Percentiles rank a stretch among this genome's conserved stretches.
phyloP scores from a whole-genome alignment of 2,329 filamentous ascomycete genomes.

The Lecanoromycetidae sp. region DNA sequence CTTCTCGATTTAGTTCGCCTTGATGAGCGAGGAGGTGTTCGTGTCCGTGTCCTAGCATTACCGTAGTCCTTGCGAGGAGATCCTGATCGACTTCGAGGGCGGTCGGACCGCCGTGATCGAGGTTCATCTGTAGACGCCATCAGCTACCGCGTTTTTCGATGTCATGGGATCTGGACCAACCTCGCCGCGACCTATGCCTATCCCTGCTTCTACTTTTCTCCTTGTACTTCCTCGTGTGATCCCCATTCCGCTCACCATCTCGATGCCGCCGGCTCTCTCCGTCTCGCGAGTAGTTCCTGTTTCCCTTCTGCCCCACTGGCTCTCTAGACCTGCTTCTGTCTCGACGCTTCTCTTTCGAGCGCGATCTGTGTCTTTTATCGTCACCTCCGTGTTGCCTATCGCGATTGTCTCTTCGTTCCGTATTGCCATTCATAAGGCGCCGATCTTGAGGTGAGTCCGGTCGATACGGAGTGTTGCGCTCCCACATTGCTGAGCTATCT shows the following conservation, averaged over 20 bases:
- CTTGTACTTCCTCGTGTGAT: conserved; percentile 30
- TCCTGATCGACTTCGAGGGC: conserved; percentile 22
- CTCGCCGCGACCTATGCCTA: conserved; percentile 28
- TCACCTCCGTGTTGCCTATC: conserved; percentile 28
- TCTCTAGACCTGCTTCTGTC: conserved; percentile 18
- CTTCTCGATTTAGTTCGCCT: conserved; percentile 20
- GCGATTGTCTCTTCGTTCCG: conserved; percentile 28
- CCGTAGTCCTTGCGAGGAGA: conserved; percentile 9
- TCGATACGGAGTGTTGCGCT: conserved; percentile 27
- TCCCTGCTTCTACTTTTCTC: conserved; percentile 24
- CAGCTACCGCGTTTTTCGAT: conserved; percentile 3
- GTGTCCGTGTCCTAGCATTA: conserved; percentile 16
- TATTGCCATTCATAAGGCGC: conserved; percentile 4
- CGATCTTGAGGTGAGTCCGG: conserved; percentile 6
- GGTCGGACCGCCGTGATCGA: conserved; percentile 8
- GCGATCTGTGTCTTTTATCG: conserved; percentile 29
- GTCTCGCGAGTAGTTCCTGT: conserved; percentile 34
- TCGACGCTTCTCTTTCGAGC: conserved; percentile 21
- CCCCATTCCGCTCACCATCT: conserved; percentile 26
- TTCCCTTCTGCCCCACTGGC: conserved; percentile 25
- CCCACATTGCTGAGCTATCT: conserved; percentile 53
- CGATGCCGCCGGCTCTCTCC: conserved; percentile 25
- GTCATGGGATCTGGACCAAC: conserved; percentile 22
- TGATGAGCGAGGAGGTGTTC: conserved; percentile 6
- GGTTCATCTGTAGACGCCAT: conserved; percentile 21